Conservation (phyloP, 2,329 filamentous ascomycete species). For the Xylariaceae sp. region DNA sequence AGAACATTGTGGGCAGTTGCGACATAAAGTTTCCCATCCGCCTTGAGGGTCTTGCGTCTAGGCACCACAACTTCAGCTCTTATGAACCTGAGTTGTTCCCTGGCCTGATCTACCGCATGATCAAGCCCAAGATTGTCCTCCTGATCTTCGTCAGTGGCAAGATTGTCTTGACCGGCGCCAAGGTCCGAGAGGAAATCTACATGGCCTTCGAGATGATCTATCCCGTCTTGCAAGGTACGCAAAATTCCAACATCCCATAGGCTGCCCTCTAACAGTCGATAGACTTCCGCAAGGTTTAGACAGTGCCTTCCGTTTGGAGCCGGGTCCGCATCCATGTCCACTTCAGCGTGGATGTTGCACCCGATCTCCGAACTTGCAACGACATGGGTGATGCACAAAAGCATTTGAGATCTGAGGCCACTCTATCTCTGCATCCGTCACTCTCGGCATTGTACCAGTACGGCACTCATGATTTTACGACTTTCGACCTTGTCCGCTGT, state of each 20-base stretch:
- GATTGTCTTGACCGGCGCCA: conserved; percentile 95
- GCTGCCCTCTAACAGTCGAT: not conserved
- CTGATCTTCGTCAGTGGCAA: conserved; percentile 97
- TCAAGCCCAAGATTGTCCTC: conserved; percentile 98
- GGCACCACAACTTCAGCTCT: conserved; percentile 98
- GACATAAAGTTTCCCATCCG: conserved; percentile 99
- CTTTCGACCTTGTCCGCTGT: conserved; percentile 8
- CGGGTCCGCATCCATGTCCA: too few relatives aligned
- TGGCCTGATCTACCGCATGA: conserved; percentile 99
- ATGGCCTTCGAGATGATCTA: conserved; percentile 97
- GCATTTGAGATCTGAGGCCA: too few relatives aligned
- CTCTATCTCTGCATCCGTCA: too few relatives aligned
- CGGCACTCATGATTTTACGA: conserved; percentile 23
- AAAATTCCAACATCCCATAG: not conserved
- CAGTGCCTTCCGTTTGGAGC: not conserved
- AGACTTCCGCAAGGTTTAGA: conserved; percentile 54
- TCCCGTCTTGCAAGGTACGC: conserved; percentile 78
- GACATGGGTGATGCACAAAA: too few relatives aligned
- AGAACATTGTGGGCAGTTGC: conserved; percentile 97
- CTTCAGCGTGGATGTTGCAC: too few relatives aligned
- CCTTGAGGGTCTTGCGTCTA: conserved; percentile 87
- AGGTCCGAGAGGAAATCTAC: conserved; percentile 97
- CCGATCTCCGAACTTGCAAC: too few relatives aligned
- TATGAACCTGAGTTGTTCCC: conserved; percentile 98
- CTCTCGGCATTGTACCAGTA: conserved; percentile 25